A percentile compares a stretch with the other conserved stretches of the same genome.
These are phyloP conservation scores for Calonectria ilicicola DNA, from an alignment of 2,329 filamentous ascomycete species.

Conservation along the genomic window DNA sequence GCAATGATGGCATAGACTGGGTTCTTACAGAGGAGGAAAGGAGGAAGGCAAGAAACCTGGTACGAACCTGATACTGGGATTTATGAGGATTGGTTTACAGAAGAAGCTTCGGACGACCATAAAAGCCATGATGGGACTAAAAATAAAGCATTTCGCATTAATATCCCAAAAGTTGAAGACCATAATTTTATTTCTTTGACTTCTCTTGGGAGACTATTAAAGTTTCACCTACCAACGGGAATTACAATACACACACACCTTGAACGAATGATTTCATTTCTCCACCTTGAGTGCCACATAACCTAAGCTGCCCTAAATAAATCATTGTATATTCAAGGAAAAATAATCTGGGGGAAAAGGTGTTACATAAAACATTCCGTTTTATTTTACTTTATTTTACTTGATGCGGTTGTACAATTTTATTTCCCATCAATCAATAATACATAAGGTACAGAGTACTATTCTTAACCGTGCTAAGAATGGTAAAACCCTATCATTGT, in stretches of 20 bases:
- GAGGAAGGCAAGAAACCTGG: slow-evolving; percentile 76
- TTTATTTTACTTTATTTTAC: too few relatives aligned
- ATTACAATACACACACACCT: too few relatives aligned
- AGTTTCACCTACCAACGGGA: neutral
- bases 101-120: slow-evolving; percentile 28
- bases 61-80: slow-evolving; percentile 51
- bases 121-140: neutral
- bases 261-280: too few relatives aligned
- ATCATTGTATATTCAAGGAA: too few relatives aligned
- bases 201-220: neutral
- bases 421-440: neutral
- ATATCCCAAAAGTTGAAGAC: neutral
- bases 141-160: neutral
- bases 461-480: too few relatives aligned
- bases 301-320: too few relatives aligned
- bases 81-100: slow-evolving; percentile 18
- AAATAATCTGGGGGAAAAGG: too few relatives aligned
- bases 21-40: slow-evolving; percentile 80
- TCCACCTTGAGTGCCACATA: too few relatives aligned
- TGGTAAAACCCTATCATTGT: too few relatives aligned
- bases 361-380: too few relatives aligned
- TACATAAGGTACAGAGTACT: too few relatives aligned
- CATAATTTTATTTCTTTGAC: neutral
- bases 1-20: slow-evolving; percentile 77
- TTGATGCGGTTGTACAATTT: neutral